Conservation (phyloP, 2,329 filamentous ascomycete genomes). For the Amphichorda felina region DNA sequence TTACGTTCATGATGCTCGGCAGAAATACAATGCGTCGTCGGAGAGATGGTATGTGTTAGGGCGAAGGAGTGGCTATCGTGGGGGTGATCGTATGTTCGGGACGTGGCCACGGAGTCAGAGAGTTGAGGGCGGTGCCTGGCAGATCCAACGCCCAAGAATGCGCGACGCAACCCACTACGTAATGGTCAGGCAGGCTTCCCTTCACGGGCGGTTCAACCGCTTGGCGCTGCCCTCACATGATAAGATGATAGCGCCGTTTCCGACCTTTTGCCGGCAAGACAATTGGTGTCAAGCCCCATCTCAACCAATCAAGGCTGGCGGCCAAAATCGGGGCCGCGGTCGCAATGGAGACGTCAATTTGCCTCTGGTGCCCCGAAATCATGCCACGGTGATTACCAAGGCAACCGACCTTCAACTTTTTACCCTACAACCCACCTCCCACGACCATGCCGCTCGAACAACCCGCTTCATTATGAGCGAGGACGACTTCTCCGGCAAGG, state of each 20-base stretch:
- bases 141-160: conserved; percentile 3
- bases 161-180: conserved; percentile 6
- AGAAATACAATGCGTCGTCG: not conserved
- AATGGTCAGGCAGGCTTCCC: conserved; percentile 4
- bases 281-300: no score
- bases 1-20: conserved; percentile 42
- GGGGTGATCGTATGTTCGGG: conserved; percentile 1
- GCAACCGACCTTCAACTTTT: conserved; percentile 6
- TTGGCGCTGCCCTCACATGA: conserved; percentile 7
- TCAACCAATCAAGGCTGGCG: not conserved
- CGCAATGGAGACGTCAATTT: conserved; percentile 15
- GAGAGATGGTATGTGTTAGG: conserved; percentile 1
- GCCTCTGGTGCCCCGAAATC: conserved; percentile 15
- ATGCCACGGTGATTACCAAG: conserved; percentile 10
- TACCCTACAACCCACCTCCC: not conserved
- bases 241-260: conserved; percentile 13
- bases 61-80: not conserved
- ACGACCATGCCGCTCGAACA: conserved; percentile 21
- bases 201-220: conserved; percentile 1
- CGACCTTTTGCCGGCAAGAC: conserved; percentile 13
- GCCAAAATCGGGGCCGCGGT: conserved; percentile 4
- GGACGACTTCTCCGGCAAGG: conserved; percentile 44
- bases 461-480: conserved; percentile 41
- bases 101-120: no score
- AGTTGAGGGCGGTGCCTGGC: conserved; percentile 6